Evolutionary conservation across 176 grass and related monocot genomes (phyloP).

Genomic region (Paspalum vaginatum): DNA sequence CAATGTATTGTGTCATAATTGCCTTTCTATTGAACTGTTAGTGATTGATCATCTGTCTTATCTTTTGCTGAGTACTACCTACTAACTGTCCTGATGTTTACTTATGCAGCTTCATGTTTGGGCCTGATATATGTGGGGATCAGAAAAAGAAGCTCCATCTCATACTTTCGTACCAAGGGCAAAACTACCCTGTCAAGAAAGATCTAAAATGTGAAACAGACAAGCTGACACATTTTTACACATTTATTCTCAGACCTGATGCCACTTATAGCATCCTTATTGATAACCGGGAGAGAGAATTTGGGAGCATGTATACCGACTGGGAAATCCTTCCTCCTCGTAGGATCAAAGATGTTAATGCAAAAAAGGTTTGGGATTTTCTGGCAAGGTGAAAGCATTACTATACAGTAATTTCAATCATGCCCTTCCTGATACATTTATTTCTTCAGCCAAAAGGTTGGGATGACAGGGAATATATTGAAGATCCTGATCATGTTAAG

Average conservation of each 20-base stretch:
- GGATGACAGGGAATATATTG: constrained; percentile 96
- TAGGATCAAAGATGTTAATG: constrained; percentile 82
- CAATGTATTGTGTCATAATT: neutral
- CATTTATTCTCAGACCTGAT: constrained; percentile 96
- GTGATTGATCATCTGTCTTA: neutral
- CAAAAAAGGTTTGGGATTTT: constrained; percentile 69
- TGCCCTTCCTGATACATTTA: constrained; percentile 13
- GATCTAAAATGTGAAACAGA: constrained; percentile 95
- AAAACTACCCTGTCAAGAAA: constrained; percentile 98
- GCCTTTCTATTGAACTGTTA: neutral
- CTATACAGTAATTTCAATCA: constrained; percentile 17
- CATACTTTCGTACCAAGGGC: constrained; percentile 96
- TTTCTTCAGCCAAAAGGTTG: constrained; percentile 84
- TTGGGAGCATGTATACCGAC: constrained; percentile 97
- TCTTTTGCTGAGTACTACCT: constrained; percentile 3
- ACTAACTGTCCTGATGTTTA: constrained; percentile 31
- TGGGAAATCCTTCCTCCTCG: constrained; percentile 98
- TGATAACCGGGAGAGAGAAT: constrained; percentile 95
- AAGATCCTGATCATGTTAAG: constrained; percentile 80
- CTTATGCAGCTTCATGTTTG: constrained; percentile 94
- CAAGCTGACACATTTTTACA: constrained; percentile 94
- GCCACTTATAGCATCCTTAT: constrained; percentile 94
- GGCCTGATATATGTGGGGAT: constrained; percentile 94
- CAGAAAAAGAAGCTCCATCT: constrained; percentile 98
- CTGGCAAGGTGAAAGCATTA: neutral